phyloP scores from a whole-genome alignment of 2,329 filamentous ascomycete species.

The Xylaria sp. region DNA sequence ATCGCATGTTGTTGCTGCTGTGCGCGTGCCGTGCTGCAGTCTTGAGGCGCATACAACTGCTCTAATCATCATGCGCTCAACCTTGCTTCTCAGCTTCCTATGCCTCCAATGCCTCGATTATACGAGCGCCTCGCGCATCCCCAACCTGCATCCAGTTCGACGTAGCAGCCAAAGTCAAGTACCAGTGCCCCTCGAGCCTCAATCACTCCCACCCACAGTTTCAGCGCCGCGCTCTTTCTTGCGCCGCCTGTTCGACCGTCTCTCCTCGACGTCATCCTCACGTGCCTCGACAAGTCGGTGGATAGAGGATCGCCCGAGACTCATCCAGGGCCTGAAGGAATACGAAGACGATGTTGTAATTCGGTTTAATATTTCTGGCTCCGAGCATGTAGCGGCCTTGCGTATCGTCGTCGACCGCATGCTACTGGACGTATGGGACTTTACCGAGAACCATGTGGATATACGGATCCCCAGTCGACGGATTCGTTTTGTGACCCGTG shows the following conservation, averaged over 20 bases:
- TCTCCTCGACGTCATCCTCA: conserved; percentile 28
- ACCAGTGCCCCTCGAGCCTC: neutral
- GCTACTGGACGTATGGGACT: conserved; percentile 90
- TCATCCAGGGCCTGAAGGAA: conserved; percentile 46
- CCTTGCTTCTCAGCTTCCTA: conserved; percentile 11
- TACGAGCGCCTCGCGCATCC: conserved; percentile 22
- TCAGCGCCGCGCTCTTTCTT: conserved; percentile 35
- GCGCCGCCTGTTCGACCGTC: conserved; percentile 34
- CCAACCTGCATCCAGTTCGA: conserved; percentile 21
- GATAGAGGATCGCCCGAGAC: conserved; percentile 37
- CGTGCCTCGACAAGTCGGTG: conserved; percentile 33
- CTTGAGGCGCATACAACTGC: neutral
- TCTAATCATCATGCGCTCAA: conserved; percentile 21
- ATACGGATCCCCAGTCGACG: conserved; percentile 78
- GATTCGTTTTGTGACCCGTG: conserved; percentile 76
- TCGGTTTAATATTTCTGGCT: conserved; percentile 76
- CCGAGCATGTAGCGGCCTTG: conserved; percentile 38
- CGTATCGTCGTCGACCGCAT: conserved; percentile 53
- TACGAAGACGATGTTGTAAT: conserved; percentile 88
- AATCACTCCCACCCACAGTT: neutral
- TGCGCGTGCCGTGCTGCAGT: conserved; percentile 13
- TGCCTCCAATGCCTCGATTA: conserved; percentile 18
- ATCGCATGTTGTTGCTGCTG: neutral
- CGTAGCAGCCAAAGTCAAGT: neutral
- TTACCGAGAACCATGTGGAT: conserved; percentile 81